These are phyloP conservation scores for Radiomyces spectabilis DNA, from an alignment of 192 early-diverging fungal species.

Conservation along the genomic window DNA sequence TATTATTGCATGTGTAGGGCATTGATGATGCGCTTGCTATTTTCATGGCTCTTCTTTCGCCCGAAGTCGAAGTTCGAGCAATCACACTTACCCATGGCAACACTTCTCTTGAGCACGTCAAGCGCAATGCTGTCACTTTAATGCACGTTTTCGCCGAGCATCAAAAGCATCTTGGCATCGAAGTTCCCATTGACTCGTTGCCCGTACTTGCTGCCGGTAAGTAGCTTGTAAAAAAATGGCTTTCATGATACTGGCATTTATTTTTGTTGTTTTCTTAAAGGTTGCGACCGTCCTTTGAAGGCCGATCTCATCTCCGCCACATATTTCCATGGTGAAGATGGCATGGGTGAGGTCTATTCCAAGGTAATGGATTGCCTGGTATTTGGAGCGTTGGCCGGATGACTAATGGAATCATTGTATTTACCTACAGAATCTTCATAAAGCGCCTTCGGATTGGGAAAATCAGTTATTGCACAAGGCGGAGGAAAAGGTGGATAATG, in stretches of 20 bases:
- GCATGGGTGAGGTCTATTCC: slow-evolving; percentile 31
- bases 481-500: slow-evolving; percentile 7
- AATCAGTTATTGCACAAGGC: slow-evolving; percentile 13
- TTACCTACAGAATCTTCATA: slow-evolving; percentile 1
- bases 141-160: slow-evolving; percentile 31
- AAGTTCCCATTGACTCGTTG: slow-evolving; percentile 5
- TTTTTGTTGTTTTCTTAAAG: slow-evolving; percentile 4
- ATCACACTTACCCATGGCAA: slow-evolving; percentile 42
- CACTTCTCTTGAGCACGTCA: slow-evolving; percentile 24
- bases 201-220: slow-evolving; percentile 34
- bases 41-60: slow-evolving; percentile 35
- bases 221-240: neutral
- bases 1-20: too few species aligned
- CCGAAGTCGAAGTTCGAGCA: slow-evolving; percentile 34
- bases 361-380: slow-evolving; percentile 25
- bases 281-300: slow-evolving; percentile 24
- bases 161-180: slow-evolving; percentile 9
- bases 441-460: slow-evolving; percentile 17
- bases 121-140: slow-evolving; percentile 34
- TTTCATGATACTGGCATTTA: neutral
- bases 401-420: slow-evolving; percentile 21
- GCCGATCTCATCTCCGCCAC: slow-evolving; percentile 21
- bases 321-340: slow-evolving; percentile 43
- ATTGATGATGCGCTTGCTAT: slow-evolving; percentile 45
- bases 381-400: too few species aligned